These are phyloP conservation scores for Angophora floribunda DNA, from an alignment of 345 rosid species.

Conservation along the genomic window DNA sequence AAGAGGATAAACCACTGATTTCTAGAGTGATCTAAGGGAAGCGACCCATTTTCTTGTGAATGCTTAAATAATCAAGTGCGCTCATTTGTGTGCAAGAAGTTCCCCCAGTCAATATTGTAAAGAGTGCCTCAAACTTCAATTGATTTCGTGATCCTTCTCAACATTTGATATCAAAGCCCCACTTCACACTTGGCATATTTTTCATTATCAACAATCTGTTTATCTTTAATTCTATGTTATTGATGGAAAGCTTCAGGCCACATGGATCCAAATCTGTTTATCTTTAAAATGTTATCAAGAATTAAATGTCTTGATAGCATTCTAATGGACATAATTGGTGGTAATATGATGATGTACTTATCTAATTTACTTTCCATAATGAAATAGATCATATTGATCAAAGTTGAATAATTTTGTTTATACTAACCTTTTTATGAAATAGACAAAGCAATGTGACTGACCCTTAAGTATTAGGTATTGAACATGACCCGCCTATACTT, in stretches of 20 bases:
- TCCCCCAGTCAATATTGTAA: neutral
- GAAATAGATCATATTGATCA: neutral
- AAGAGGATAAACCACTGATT: neutral
- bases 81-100: neutral
- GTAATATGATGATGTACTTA: neutral
- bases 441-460: neutral
- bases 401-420: neutral
- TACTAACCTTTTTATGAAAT: neutral
- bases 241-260: neutral
- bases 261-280: neutral
- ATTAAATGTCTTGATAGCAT: neutral
- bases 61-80: neutral
- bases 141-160: neutral
- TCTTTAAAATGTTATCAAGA: neutral
- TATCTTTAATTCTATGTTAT: neutral
- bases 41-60: neutral
- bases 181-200: neutral
- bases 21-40: neutral
- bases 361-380: neutral
- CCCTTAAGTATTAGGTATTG: neutral
- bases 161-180: neutral
- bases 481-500: neutral
- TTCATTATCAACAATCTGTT: neutral
- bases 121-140: neutral
- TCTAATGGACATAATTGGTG: neutral